phyloP scores from a whole-genome alignment of 2,329 filamentous ascomycete genomes.

The Microsporum canis region DNA sequence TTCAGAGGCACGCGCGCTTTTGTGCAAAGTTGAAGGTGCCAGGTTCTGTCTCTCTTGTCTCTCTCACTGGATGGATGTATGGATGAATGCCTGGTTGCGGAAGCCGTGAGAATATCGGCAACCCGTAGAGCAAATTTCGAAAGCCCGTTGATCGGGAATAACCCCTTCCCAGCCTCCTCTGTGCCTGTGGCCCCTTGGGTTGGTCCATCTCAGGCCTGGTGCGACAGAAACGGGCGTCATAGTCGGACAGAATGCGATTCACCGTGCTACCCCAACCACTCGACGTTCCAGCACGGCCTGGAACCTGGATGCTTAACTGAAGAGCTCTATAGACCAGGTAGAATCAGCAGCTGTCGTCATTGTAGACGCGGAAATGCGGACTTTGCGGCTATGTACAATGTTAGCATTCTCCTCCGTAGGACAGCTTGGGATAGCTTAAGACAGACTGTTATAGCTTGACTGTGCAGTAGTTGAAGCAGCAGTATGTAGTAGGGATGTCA shows the following conservation, averaged over 20 bases:
- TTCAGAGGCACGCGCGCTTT: neutral
- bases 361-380: neutral
- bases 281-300: neutral
- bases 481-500: neutral
- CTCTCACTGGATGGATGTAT: neutral
- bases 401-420: neutral
- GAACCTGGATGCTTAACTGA: neutral
- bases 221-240: slow-evolving; percentile 1
- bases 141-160: neutral
- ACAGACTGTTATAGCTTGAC: neutral
- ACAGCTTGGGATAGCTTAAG: neutral
- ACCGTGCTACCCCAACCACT: neutral
- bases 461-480: neutral
- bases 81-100: neutral
- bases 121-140: neutral
- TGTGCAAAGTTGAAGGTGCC: neutral
- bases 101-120: neutral
- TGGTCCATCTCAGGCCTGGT: neutral
- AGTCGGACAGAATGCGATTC: slow-evolving; percentile 3
- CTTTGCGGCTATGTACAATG: neutral
- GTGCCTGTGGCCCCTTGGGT: neutral
- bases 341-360: neutral
- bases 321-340: neutral
- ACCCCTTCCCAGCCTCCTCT: neutral
- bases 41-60: neutral